These are phyloP conservation scores for Beauveria caledonica DNA, from an alignment of 2,329 filamentous ascomycete genomes.

Conservation along the genomic window DNA sequence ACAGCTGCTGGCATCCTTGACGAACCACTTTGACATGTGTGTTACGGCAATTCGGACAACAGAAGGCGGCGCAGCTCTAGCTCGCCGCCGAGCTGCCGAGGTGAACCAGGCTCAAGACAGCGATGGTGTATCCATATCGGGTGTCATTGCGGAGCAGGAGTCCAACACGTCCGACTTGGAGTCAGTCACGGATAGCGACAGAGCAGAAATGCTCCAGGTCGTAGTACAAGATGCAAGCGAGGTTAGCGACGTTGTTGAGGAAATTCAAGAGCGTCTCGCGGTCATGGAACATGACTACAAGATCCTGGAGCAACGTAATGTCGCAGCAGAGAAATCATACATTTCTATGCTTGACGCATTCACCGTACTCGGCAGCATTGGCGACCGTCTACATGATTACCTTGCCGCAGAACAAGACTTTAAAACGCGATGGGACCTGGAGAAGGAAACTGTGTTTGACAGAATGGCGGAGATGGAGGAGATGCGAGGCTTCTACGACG, in stretches of 20 bases:
- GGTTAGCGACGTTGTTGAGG: constrained; percentile 57
- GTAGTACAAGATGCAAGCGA: constrained; percentile 63
- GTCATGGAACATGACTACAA: constrained; percentile 69
- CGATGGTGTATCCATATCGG: constrained; percentile 54
- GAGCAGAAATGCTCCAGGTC: constrained; percentile 74
- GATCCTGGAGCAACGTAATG: constrained; percentile 55
- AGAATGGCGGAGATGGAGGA: constrained; percentile 70
- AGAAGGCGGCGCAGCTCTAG: constrained; percentile 66
- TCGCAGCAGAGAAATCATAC: constrained; percentile 41
- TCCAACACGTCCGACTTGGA: constrained; percentile 47
- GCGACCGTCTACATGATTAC: constrained; percentile 55
- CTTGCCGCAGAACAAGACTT: constrained; percentile 58
- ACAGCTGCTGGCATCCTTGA: constrained; percentile 68
- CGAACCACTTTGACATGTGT: constrained; percentile 86
- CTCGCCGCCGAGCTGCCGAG: constrained; percentile 60
- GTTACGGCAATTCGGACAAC: constrained; percentile 86
- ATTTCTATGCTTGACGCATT: constrained; percentile 55
- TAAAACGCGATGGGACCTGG: constrained; percentile 61
- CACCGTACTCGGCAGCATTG: constrained; percentile 57
- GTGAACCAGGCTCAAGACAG: constrained; percentile 39
- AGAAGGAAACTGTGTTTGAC: constrained; percentile 58
- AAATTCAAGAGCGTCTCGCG: constrained; percentile 65
- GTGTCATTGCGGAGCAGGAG: constrained; percentile 53
- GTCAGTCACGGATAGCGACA: constrained; percentile 66
- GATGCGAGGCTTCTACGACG: constrained; percentile 76